Evolutionary conservation across 208 protist species (phyloP).

Genomic region (Blastocrithidia nonstop): DNA sequence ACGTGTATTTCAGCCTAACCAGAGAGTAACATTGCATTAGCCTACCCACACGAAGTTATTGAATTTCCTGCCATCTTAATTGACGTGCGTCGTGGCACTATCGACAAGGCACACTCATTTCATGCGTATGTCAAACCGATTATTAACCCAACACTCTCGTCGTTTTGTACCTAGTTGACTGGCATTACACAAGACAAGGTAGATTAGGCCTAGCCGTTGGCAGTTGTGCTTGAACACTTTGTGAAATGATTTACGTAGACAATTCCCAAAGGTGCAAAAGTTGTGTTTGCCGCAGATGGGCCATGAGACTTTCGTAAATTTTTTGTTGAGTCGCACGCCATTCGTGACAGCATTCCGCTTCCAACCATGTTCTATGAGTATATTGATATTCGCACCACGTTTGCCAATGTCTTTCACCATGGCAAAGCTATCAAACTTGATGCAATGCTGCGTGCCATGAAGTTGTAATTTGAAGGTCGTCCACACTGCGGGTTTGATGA

Average conservation of each 20-base stretch:
- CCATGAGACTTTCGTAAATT: constrained; percentile 82
- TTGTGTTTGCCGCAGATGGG: constrained; percentile 72
- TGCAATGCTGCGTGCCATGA: constrained; percentile 58
- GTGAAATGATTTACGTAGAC: constrained; percentile 63
- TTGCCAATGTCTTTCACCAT: constrained; percentile 50
- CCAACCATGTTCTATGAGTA: constrained; percentile 82
- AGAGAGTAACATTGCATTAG: too few relatives aligned
- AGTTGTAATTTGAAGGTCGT: constrained; percentile 64
- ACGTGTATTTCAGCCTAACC: constrained; percentile 74
- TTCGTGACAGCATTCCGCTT: constrained; percentile 59
- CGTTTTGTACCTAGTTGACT: constrained; percentile 89
- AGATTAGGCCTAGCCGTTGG: constrained; percentile 48
- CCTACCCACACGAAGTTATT: constrained; percentile 90
- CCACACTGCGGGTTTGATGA: constrained; percentile 85
- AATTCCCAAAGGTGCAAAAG: constrained; percentile 49
- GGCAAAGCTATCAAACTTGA: constrained; percentile 55
- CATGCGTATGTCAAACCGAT: constrained; percentile 83
- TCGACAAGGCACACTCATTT: constrained; percentile 60
- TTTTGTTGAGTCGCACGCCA: constrained; percentile 55
- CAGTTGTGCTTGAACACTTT: constrained; percentile 53
- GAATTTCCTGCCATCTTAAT: constrained; percentile 87
- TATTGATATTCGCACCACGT: constrained; percentile 79
- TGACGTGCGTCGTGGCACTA: constrained; percentile 47
- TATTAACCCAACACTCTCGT: constrained; percentile 64
- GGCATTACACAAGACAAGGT: constrained; percentile 89